Conservation (phyloP, 1,284 basidiomycete species). For the Golubevia sp. region DNA sequence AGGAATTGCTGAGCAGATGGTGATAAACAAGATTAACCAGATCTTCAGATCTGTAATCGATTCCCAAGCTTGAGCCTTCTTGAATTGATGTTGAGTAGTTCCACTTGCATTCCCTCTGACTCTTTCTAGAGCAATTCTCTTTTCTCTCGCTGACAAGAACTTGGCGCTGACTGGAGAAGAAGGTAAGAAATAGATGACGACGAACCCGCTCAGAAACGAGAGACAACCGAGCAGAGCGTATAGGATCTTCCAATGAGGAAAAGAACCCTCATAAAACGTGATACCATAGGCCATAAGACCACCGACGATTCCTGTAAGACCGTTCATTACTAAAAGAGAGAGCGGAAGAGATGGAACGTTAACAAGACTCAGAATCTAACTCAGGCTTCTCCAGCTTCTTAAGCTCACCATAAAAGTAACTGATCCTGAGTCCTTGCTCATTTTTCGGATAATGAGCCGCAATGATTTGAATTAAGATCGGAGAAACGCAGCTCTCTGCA, state of each 20-base stretch:
- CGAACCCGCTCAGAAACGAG: conserved; percentile 8
- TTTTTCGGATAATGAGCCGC: conserved; percentile 11
- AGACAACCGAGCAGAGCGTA: conserved; percentile 11
- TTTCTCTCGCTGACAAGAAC: conserved; percentile 8
- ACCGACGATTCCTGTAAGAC: conserved; percentile 11
- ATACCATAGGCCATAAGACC: conserved; percentile 9
- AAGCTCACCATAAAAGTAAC: conserved; percentile 8
- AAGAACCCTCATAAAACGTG: conserved; percentile 9
- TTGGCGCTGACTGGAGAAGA: conserved; percentile 3
- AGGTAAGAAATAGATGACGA: conserved; percentile 11
- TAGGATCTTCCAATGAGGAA: conserved; percentile 10
- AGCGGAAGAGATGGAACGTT: too few relatives aligned
- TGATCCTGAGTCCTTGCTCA: conserved; percentile 10
- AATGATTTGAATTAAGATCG: conserved; percentile 6
- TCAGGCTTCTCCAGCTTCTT: too few relatives aligned
- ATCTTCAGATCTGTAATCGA: too few relatives aligned
- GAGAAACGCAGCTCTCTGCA: conserved; percentile 8
- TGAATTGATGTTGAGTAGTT: conserved; percentile 8
- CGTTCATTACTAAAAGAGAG: too few relatives aligned
- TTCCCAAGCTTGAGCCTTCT: conserved; percentile 9
- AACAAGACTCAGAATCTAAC: too few relatives aligned
- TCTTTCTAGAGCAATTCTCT: conserved; percentile 10
- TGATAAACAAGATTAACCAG: too few relatives aligned
- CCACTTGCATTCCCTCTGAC: conserved; percentile 7
- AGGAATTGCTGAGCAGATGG: conserved; percentile 4